phyloP scores from a whole-genome alignment of 352 stramenopile species.

The Elongisporangium prolatum region DNA sequence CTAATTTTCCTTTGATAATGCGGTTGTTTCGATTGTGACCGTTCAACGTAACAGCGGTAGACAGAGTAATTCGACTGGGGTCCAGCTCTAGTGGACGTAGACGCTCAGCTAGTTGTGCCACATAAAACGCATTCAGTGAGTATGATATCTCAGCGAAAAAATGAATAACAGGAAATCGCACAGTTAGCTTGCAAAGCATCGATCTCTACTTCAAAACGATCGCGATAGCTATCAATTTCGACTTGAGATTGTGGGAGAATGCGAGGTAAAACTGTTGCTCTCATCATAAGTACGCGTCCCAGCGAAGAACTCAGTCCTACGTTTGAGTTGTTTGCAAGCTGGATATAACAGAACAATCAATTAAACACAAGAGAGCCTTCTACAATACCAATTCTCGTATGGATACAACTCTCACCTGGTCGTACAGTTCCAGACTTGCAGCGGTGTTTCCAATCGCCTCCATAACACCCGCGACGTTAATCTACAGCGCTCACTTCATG shows the following conservation, averaged over 20 bases:
- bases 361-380: neutral
- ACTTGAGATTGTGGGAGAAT: conserved; percentile 49
- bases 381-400: neutral
- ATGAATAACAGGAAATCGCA: conserved; percentile 13
- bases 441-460: conserved; percentile 57
- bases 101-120: neutral
- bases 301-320: neutral
- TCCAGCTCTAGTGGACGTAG: conserved; percentile 37
- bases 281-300: conserved; percentile 45
- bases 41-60: conserved; percentile 50
- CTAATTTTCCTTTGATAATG: conserved; percentile 46
- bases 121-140: neutral
- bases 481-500: conserved; percentile 14
- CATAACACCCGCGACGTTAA: conserved; percentile 46
- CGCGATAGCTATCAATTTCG: conserved; percentile 39
- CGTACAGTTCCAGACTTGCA: conserved; percentile 44
- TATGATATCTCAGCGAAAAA: neutral
- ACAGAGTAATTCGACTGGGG: conserved; percentile 47
- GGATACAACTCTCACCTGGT: conserved; percentile 20
- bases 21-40: conserved; percentile 70
- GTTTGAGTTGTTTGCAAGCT: neutral
- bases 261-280: conserved; percentile 54
- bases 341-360: neutral
- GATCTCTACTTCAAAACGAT: conserved; percentile 39
- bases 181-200: conserved; percentile 24